Evolutionary conservation across 345 rosid species (phyloP).

Genomic region (Camelina laxa): DNA sequence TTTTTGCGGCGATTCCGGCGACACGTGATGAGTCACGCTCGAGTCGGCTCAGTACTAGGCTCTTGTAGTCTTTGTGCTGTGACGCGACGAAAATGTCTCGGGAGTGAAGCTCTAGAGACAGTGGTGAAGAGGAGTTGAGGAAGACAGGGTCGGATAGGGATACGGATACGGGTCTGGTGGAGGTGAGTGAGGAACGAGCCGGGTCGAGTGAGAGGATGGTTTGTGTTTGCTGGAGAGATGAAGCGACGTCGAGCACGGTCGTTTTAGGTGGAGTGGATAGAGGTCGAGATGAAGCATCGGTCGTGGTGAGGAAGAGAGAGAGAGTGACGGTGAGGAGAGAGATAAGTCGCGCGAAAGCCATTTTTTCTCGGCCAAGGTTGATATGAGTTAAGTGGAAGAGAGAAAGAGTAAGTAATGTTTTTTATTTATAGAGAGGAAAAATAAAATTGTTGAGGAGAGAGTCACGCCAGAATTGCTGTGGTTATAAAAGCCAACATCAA

Average conservation of each 20-base stretch:
- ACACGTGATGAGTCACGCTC: slow-evolving; percentile 80
- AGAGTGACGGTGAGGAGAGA: slow-evolving; percentile 35
- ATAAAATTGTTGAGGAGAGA: slow-evolving; percentile 19
- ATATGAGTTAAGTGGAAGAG: slow-evolving; percentile 22
- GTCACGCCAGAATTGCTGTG: slow-evolving; percentile 40
- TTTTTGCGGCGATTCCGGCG: slow-evolving; percentile 48
- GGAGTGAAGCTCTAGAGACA: slow-evolving; percentile 63
- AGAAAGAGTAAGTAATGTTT: not conserved
- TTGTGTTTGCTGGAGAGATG: slow-evolving; percentile 58
- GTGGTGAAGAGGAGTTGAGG: slow-evolving; percentile 47
- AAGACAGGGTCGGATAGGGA: slow-evolving; percentile 35
- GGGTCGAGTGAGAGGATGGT: slow-evolving; percentile 55
- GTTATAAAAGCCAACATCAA: slow-evolving; percentile 37
- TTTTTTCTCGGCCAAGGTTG: slow-evolving; percentile 28
- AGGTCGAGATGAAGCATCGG: slow-evolving; percentile 49
- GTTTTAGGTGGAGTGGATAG: slow-evolving; percentile 41
- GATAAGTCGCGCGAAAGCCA: slow-evolving; percentile 27
- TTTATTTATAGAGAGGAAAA: slow-evolving; percentile 30
- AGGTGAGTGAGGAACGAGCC: slow-evolving; percentile 37
- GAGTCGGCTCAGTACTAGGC: slow-evolving; percentile 65
- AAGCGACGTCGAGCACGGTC: slow-evolving; percentile 50
- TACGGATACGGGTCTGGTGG: slow-evolving; percentile 10
- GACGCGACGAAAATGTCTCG: slow-evolving; percentile 58
- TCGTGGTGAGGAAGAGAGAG: slow-evolving; percentile 21
- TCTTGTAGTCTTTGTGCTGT: slow-evolving; percentile 60